phyloP scores from a whole-genome alignment of 106 monocot species.

The Acorus calamus region DNA sequence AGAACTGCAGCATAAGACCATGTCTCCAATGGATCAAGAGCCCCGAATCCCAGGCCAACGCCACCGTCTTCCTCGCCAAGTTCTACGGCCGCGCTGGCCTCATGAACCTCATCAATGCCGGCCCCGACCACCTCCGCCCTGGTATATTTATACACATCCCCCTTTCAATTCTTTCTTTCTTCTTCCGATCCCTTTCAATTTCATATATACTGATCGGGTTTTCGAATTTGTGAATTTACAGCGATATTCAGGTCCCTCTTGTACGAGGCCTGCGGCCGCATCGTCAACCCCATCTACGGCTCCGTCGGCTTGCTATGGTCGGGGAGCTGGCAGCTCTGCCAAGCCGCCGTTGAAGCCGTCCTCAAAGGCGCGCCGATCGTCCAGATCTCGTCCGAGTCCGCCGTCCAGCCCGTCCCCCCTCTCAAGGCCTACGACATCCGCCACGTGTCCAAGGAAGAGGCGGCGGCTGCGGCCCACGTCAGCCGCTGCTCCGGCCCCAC shows the following conservation, averaged over 20 bases:
- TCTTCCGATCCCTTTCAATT: no score
- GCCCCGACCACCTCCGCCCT: no score
- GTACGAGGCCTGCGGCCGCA: constrained; percentile 24
- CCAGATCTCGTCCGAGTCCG: constrained; percentile 23
- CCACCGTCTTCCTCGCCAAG: no score
- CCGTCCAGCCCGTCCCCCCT: constrained; percentile 15
- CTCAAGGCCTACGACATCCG: constrained; percentile 60
- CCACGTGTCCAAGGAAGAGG: constrained; percentile 27
- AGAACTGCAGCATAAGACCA: no score
- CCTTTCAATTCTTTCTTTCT: no score
- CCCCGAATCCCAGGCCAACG: no score
- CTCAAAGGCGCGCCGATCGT: constrained; percentile 19
- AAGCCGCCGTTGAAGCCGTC: constrained; percentile 22
- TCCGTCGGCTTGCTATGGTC: constrained; percentile 16
- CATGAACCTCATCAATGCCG: no score
- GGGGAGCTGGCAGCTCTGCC: constrained; percentile 23
- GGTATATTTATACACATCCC: no score
- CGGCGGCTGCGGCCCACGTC: neutral
- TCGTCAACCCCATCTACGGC: constrained; percentile 22
- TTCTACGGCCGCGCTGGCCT: no score
- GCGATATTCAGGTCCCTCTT: constrained; percentile 20
- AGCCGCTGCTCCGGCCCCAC: neutral
- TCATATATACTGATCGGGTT: neutral
- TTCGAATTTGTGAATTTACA: neutral
- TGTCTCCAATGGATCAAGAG: no score